phyloP scores from a whole-genome alignment of 228 moss, liverwort and hornwort genomes.

The Sphagnum fallax region DNA sequence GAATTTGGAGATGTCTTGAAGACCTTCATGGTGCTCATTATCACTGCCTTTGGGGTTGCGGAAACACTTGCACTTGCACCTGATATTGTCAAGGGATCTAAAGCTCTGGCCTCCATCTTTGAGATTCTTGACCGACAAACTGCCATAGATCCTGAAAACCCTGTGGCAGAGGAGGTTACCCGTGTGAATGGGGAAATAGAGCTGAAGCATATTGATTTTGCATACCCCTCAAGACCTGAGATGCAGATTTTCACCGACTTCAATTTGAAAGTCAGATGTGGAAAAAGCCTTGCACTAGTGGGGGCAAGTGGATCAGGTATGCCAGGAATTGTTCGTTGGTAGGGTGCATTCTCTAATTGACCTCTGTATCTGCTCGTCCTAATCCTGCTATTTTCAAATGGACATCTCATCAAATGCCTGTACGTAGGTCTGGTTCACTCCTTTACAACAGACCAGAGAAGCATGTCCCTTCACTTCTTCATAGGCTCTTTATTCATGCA shows the following conservation, averaged over 20 bases:
- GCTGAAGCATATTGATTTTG: conserved; percentile 66
- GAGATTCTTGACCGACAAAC: conserved; percentile 42
- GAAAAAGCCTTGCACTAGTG: conserved; percentile 70
- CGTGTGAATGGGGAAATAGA: conserved; percentile 37
- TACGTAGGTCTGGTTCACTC: neutral
- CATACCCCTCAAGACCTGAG: conserved; percentile 70
- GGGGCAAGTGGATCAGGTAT: conserved; percentile 66
- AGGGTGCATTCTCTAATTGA: neutral
- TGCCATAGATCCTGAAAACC: conserved; percentile 37
- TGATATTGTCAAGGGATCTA: conserved; percentile 36
- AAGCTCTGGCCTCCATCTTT: conserved; percentile 38
- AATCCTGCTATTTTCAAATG: neutral
- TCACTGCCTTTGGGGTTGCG: conserved; percentile 53
- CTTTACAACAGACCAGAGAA: neutral
- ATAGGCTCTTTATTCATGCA: neutral
- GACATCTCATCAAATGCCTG: neutral
- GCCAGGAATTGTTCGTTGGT: neutral
- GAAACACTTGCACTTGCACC: conserved; percentile 53
- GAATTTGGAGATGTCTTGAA: conserved; percentile 49
- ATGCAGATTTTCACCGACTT: conserved; percentile 66
- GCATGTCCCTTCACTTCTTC: neutral
- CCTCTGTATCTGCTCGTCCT: neutral
- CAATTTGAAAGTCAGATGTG: conserved; percentile 55
- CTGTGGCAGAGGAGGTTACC: conserved; percentile 29
- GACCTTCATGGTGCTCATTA: conserved; percentile 51